Evolutionary conservation across 2,329 filamentous ascomycete genomes (phyloP).

Genomic region (Emmonsia crescens): DNA sequence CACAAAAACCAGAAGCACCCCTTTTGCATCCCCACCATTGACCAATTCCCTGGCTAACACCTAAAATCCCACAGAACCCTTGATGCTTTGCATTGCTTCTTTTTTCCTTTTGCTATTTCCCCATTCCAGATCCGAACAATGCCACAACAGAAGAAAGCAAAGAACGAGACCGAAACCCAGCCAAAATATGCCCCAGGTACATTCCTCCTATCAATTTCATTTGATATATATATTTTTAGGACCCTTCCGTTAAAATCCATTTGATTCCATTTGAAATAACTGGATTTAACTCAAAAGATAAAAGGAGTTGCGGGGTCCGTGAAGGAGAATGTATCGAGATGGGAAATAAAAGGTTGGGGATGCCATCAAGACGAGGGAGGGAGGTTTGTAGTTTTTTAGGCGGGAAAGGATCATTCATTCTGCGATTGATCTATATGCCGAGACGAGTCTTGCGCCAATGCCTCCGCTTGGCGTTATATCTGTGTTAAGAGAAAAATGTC

Average conservation of each 20-base stretch:
- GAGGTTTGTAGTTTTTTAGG: conserved; percentile 9
- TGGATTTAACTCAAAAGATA: not conserved
- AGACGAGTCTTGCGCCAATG: conserved; percentile 99
- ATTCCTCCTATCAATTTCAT: not conserved
- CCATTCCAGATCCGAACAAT: not conserved
- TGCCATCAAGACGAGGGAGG: not conserved
- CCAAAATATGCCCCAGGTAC: not conserved
- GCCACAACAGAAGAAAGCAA: not conserved
- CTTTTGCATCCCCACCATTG: not conserved
- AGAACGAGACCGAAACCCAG: not conserved
- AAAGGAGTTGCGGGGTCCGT: not conserved
- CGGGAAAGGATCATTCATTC: conserved; percentile 43
- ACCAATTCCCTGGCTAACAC: not conserved
- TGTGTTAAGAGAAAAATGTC: conserved; percentile 31
- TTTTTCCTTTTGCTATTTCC: not conserved
- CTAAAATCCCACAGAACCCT: not conserved
- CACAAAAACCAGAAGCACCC: not conserved
- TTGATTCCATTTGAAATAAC: not conserved
- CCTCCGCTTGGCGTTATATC: conserved; percentile 99
- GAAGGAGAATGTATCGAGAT: conserved; percentile 1
- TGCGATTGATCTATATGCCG: conserved; percentile 59
- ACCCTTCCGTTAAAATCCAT: not conserved
- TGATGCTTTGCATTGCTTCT: not conserved
- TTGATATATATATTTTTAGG: not conserved
- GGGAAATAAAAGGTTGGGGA: not conserved